These are phyloP conservation scores for Candida labiduridarum DNA, from an alignment of 1,139 yeast genomes.

Conservation along the genomic window DNA sequence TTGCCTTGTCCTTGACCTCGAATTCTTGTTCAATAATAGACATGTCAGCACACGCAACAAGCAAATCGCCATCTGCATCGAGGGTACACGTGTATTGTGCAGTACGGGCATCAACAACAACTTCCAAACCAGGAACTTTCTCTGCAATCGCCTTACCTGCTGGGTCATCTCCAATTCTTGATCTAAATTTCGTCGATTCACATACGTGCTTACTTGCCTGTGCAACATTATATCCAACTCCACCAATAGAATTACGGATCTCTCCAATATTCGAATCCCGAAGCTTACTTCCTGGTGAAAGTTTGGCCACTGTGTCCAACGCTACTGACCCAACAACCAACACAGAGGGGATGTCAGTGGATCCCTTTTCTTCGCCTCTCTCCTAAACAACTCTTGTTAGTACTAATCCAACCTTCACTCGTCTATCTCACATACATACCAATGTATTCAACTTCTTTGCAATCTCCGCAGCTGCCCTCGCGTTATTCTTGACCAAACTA, in stretches of 20 bases:
- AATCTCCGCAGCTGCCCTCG: slow-evolving; percentile 65
- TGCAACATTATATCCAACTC: slow-evolving; percentile 81
- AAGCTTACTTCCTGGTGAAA: slow-evolving; percentile 31
- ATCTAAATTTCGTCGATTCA: slow-evolving; percentile 46
- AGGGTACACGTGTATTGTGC: slow-evolving; percentile 79
- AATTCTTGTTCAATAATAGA: slow-evolving; percentile 55
- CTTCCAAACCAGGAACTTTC: slow-evolving; percentile 23
- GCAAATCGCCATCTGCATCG: slow-evolving; percentile 58
- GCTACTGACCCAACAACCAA: slow-evolving; percentile 78
- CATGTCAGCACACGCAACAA: slow-evolving; percentile 89
- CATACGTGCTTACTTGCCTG: slow-evolving; percentile 46
- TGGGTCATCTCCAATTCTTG: slow-evolving; percentile 61
- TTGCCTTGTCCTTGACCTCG: slow-evolving; percentile 44
- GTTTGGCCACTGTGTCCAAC: slow-evolving; percentile 62
- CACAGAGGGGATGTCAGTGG: slow-evolving; percentile 20
- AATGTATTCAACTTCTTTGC: slow-evolving; percentile 54
- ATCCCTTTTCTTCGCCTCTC: background rate
- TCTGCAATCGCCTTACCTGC: slow-evolving; percentile 48
- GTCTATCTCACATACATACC: slow-evolving; percentile 23
- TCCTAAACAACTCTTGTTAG: slow-evolving; percentile 1
- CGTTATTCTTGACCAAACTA: slow-evolving; percentile 78
- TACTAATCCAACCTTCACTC: no score
- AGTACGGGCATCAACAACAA: slow-evolving; percentile 35
- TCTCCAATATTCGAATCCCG: slow-evolving; percentile 78
- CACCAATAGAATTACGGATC: slow-evolving; percentile 65